A percentile compares a stretch with the other conserved stretches of the same genome.
Evolutionary conservation across 768 basidiomycete genomes (phyloP).

Genomic region (Boletus speciosus): DNA sequence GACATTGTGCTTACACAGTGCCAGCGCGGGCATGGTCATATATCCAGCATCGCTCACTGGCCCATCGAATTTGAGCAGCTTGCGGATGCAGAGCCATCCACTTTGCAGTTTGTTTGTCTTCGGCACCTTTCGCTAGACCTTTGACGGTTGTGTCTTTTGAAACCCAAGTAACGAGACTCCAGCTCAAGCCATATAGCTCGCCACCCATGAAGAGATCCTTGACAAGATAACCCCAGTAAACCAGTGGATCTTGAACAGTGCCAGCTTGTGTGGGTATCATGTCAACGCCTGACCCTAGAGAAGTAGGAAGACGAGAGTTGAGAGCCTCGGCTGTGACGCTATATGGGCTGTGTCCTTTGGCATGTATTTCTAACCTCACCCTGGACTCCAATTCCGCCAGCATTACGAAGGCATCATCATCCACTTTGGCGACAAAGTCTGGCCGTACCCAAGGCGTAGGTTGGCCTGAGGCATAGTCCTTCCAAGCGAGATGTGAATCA

Average conservation of each 20-base stretch:
- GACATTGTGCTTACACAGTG: constrained; percentile 66
- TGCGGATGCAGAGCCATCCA: constrained; percentile 90
- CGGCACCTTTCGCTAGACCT: constrained; percentile 69
- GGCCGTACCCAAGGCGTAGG: constrained; percentile 75
- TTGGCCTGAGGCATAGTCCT: constrained; percentile 41
- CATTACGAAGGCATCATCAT: constrained; percentile 95
- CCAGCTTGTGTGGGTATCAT: constrained; percentile 7
- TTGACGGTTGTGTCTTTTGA: constrained; percentile 71
- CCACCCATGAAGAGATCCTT: constrained; percentile 95
- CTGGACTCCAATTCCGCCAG: constrained; percentile 92
- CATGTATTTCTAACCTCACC: constrained; percentile 71
- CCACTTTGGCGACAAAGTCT: constrained; percentile 90
- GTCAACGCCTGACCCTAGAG: background rate
- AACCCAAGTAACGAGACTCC: constrained; percentile 84
- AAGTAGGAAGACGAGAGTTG: background rate
- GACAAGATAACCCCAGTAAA: constrained; percentile 89
- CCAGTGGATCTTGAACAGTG: constrained; percentile 55
- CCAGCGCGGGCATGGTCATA: constrained; percentile 95
- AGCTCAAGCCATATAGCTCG: constrained; percentile 87
- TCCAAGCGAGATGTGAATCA: constrained; percentile 60
- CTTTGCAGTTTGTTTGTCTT: constrained; percentile 90
- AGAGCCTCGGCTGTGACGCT: constrained; percentile 3
- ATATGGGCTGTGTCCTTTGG: constrained; percentile 31
- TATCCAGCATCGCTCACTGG: constrained; percentile 92
- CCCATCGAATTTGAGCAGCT: constrained; percentile 79